phyloP scores from a whole-genome alignment of 768 basidiomycete species.

The Lyophyllum semitale region DNA sequence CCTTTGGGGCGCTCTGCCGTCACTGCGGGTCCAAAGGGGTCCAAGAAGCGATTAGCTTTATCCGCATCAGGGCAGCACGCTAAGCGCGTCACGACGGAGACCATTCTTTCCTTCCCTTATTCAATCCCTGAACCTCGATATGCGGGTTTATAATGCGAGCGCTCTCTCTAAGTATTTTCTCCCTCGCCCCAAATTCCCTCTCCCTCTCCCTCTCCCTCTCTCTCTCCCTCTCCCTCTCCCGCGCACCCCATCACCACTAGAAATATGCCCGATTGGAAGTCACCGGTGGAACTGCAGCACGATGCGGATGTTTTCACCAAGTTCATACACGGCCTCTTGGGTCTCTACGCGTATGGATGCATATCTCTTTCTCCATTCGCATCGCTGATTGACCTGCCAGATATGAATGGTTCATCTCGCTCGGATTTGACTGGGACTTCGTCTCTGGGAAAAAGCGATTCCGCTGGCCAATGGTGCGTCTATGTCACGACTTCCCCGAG shows the following conservation, averaged over 20 bases:
- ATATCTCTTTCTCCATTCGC: neutral
- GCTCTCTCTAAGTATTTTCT: neutral
- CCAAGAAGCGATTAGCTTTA: neutral
- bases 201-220: too few relatives aligned
- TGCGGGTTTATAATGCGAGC: neutral
- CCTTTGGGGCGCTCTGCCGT: neutral
- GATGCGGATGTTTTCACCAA: conserved; percentile 49
- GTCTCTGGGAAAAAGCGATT: conserved; percentile 58
- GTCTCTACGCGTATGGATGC: conserved; percentile 50
- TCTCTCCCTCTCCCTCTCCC: neutral
- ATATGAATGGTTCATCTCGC: conserved; percentile 65
- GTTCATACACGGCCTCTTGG: conserved; percentile 59
- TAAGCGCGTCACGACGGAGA: neutral
- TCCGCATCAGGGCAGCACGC: neutral
- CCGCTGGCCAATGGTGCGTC: conserved; percentile 65
- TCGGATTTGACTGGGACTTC: conserved; percentile 66
- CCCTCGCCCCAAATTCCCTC: conserved; percentile 2
- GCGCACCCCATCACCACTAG: conserved; percentile 1
- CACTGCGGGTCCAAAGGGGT: neutral
- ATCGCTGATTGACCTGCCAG: conserved; percentile 28
- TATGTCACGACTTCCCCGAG: neutral
- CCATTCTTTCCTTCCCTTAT: neutral
- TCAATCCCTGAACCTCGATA: neutral
- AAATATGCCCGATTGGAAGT: conserved; percentile 58
- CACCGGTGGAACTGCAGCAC: conserved; percentile 43